These are phyloP conservation scores for Carex scoparia DNA, from an alignment of 176 grass and related monocot genomes.

Conservation along the genomic window DNA sequence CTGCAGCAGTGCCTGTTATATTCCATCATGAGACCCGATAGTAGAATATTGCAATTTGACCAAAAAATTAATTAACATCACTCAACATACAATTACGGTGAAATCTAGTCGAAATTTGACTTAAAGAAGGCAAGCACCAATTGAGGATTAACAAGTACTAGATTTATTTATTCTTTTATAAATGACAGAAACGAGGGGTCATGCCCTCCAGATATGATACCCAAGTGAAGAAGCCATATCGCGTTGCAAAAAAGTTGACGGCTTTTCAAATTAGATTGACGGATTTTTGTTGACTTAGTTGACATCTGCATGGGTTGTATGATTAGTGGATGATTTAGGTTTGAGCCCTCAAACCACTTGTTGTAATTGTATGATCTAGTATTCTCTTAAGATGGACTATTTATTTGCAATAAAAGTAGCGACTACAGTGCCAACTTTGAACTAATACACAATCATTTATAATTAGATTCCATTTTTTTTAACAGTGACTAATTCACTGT, in stretches of 20 bases:
- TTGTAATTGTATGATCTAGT: background rate
- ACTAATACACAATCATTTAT: background rate
- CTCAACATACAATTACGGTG: background rate
- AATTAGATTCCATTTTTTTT: background rate
- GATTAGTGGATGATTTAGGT: background rate
- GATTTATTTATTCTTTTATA: constrained; percentile 7
- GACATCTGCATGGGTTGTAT: background rate
- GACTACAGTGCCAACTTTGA: too few relatives aligned
- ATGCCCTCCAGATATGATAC: constrained; percentile 41
- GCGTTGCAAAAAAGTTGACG: background rate
- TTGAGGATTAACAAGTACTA: background rate
- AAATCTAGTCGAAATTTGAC: background rate
- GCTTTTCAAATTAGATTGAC: background rate
- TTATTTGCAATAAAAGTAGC: too few relatives aligned
- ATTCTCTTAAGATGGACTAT: background rate
- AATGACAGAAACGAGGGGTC: constrained; percentile 49
- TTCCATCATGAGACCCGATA: constrained; percentile 2
- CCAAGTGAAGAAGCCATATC: constrained; percentile 32
- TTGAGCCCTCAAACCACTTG: background rate
- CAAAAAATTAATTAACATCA: background rate
- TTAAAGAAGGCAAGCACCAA: background rate
- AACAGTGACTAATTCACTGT: background rate
- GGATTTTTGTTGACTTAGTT: background rate
- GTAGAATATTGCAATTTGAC: background rate
- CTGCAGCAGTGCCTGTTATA: background rate